phyloP scores from a whole-genome alignment of 352 stramenopile species.

The Phytophthora capsici region DNA sequence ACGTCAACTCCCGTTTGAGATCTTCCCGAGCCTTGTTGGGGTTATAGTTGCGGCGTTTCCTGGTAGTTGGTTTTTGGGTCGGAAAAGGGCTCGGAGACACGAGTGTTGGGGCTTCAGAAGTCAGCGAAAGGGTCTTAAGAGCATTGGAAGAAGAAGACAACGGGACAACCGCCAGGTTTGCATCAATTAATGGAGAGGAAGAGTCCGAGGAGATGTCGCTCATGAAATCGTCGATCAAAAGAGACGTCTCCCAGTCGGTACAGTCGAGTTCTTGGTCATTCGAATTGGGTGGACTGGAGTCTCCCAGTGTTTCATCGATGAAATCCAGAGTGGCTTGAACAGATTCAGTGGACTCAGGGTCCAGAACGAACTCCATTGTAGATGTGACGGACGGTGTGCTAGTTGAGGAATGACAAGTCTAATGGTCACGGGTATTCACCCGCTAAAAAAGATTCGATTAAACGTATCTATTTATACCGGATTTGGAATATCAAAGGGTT shows the following conservation, averaged over 20 bases:
- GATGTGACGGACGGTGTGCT: background rate
- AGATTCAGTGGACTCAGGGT: constrained; percentile 23
- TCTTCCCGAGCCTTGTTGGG: constrained; percentile 39
- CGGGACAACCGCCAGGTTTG: background rate
- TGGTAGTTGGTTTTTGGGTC: background rate
- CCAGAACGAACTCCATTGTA: constrained; percentile 18
- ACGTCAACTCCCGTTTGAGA: constrained; percentile 27
- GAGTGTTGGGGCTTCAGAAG: background rate
- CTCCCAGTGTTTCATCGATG: constrained; percentile 20
- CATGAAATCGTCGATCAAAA: constrained; percentile 13
- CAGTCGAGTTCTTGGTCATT: background rate
- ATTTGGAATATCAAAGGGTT: background rate
- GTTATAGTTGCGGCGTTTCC: constrained; percentile 30
- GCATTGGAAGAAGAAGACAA: background rate
- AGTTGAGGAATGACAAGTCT: constrained; percentile 13
- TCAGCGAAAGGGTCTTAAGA: background rate
- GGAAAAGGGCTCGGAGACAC: background rate
- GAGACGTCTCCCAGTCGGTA: constrained; percentile 16
- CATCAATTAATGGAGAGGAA: constrained; percentile 6
- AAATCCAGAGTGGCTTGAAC: constrained; percentile 27
- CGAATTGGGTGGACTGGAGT: constrained; percentile 1
- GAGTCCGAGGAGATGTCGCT: constrained; percentile 13
- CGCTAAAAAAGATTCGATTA: background rate
- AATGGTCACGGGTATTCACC: background rate
- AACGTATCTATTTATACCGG: background rate